Evolutionary conservation across 352 stramenopile genomes (phyloP).

Genomic region (Pythium phragmiticola): DNA sequence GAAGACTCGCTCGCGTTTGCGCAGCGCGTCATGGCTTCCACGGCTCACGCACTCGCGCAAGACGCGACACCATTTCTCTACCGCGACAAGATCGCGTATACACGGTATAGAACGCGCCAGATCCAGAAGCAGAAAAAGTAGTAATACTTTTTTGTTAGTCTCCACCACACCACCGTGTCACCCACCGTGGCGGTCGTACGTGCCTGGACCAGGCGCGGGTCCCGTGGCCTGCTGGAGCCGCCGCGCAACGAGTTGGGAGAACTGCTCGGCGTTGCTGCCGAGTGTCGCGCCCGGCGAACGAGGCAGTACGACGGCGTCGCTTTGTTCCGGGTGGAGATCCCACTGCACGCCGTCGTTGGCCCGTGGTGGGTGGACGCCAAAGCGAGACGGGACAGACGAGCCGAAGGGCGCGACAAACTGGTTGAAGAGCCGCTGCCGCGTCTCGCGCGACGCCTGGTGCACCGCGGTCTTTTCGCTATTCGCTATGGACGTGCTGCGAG

Average conservation of each 20-base stretch:
- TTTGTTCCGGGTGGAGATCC: slow-evolving; percentile 33
- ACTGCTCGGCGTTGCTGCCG: slow-evolving; percentile 34
- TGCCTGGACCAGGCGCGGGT: slow-evolving; percentile 31
- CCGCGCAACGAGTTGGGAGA: slow-evolving; percentile 33
- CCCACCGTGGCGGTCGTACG: slow-evolving; percentile 37
- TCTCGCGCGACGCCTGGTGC: neutral
- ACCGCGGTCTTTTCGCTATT: too few relatives aligned
- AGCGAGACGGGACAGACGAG: slow-evolving; percentile 34
- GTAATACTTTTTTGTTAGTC: slow-evolving; percentile 1
- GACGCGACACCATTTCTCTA: slow-evolving; percentile 69
- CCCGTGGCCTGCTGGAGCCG: slow-evolving; percentile 32
- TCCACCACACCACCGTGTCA: slow-evolving; percentile 7
- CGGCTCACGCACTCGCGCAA: slow-evolving; percentile 44
- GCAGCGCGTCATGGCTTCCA: slow-evolving; percentile 64
- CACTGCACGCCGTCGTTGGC: slow-evolving; percentile 14
- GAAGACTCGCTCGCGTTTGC: slow-evolving; percentile 55
- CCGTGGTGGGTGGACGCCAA: slow-evolving; percentile 14
- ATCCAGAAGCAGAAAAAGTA: slow-evolving; percentile 49
- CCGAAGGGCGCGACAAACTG: slow-evolving; percentile 32
- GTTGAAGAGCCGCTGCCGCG: slow-evolving; percentile 11
- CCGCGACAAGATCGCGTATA: slow-evolving; percentile 68
- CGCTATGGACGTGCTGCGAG: neutral
- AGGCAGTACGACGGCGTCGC: slow-evolving; percentile 15
- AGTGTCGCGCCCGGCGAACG: slow-evolving; percentile 29
- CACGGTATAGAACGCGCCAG: slow-evolving; percentile 52